These are phyloP conservation scores for Coemansia guatemalensis DNA, from an alignment of 192 early-diverging fungal species.

Conservation along the genomic window DNA sequence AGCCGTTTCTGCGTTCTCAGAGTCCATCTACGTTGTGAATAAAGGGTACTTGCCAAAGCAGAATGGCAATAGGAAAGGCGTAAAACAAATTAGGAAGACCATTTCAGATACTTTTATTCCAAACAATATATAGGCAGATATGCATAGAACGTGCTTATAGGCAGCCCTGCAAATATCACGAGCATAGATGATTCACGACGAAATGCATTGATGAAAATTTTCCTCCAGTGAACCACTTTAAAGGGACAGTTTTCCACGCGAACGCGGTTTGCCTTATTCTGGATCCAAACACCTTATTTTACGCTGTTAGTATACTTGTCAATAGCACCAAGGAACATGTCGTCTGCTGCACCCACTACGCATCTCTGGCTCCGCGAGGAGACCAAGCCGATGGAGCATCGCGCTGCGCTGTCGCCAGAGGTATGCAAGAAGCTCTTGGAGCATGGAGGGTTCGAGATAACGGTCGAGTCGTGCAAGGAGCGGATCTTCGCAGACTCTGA, in stretches of 20 bases:
- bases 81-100: neutral
- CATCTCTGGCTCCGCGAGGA: constrained; percentile 96
- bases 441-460: constrained; percentile 75
- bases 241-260: neutral
- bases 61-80: neutral
- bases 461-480: constrained; percentile 78
- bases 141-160: neutral
- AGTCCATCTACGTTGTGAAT: neutral
- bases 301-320: neutral
- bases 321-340: constrained; percentile 8
- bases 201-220: neutral
- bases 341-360: constrained; percentile 23
- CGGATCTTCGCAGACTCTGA: constrained; percentile 90
- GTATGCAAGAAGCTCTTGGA: constrained; percentile 77
- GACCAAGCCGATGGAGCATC: constrained; percentile 95
- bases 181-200: neutral
- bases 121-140: neutral
- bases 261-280: neutral
- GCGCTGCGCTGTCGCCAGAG: constrained; percentile 87
- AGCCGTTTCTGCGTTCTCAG: neutral
- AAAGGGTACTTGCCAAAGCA: too few species aligned
- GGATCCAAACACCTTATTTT: constrained; percentile 2
- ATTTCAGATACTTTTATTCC: neutral
- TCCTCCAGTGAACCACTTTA: neutral
- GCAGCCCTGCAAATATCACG: neutral